Evolutionary conservation across 2,329 filamentous ascomycete genomes (phyloP), one percentile per base, ranked within the genome.

Genomic region (Epichloe bromicola): DNA sequence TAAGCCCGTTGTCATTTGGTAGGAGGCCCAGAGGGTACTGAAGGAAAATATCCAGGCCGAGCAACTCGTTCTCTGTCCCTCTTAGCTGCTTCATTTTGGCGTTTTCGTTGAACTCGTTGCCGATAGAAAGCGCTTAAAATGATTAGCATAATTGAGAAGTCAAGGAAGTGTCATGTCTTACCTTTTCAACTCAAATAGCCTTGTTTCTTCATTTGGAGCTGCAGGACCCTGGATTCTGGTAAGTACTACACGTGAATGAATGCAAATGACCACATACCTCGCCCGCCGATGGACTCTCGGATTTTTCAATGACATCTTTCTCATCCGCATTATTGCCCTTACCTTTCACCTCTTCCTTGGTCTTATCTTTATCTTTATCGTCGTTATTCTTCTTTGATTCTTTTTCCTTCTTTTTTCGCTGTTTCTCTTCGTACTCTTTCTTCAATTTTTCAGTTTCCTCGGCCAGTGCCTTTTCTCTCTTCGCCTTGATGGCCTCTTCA

Each of bases 101-200:
- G 61, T 62, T 89, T 83, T 63, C 85, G 85, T 63, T 88, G 82
- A 48, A 95, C 65, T 15, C 93, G 82, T 70, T 89, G 87, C 59
- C 91, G 85, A 63, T 88, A 94, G 67, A 98, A 95, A 26, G 81
- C 78, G 59, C 88, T 93, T 34, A 1, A 2, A 11, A 37, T 10
- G 2, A 30, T 54, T 45, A 54, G 51, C 44, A 34, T 15, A 11
- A 38, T 19, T n/a, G 2, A 23, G 3, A 23, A 40, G 23, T 17
- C 40, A 5, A 39, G 12, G 5, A 19, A 3, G 11, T 3, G 8
- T 3, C 3, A 15, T 44, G 19, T 26, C n/a, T 11, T 68, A 91
- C 86, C 83, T 89, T 62, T 91, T 86, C 53, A 96, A 73, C 57
- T 85, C 80, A 68, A 93, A 98, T 3, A 95, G 77, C 41, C 91